These are phyloP conservation scores for Thalassiosira exigua DNA, from an alignment of 352 stramenopile species.

Conservation along the genomic window DNA sequence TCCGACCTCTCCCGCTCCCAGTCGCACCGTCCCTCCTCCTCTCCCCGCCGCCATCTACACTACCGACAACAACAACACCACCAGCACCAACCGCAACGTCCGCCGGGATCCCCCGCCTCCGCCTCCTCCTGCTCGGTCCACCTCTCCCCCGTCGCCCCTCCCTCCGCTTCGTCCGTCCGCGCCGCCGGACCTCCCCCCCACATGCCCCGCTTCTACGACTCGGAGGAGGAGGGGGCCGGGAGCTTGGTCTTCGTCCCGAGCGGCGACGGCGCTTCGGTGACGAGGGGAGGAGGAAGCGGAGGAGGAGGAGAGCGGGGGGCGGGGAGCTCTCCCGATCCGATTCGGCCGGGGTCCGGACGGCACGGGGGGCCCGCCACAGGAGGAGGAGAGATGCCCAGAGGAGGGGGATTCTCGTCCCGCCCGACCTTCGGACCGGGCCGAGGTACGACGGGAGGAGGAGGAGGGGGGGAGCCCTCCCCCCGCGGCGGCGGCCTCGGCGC, in stretches of 20 bases:
- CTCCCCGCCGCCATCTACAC: background rate
- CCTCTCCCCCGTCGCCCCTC: background rate
- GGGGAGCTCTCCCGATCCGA: no score
- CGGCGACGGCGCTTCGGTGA: no score
- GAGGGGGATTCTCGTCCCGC: no score
- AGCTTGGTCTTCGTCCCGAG: conserved; percentile 31
- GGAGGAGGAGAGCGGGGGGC: no score
- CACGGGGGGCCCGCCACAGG: no score
- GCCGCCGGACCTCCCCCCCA: background rate
- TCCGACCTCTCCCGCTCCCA: background rate
- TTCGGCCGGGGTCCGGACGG: no score
- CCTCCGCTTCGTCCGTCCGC: background rate
- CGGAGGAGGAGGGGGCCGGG: conserved; percentile 29
- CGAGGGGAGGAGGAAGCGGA: background rate
- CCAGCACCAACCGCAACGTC: no score
- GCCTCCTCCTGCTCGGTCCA: no score
- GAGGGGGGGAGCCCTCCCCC: background rate
- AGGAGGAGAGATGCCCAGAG: no score
- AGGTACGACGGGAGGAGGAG: background rate
- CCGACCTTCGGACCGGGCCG: background rate
- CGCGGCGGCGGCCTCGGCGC: background rate
- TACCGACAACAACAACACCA: no score
- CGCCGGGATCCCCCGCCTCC: no score
- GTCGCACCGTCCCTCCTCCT: background rate
- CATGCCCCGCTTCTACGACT: conserved; percentile 53